Conservation (phyloP, 1,139 yeast genomes). For the Wickerhamomyces sp. region DNA sequence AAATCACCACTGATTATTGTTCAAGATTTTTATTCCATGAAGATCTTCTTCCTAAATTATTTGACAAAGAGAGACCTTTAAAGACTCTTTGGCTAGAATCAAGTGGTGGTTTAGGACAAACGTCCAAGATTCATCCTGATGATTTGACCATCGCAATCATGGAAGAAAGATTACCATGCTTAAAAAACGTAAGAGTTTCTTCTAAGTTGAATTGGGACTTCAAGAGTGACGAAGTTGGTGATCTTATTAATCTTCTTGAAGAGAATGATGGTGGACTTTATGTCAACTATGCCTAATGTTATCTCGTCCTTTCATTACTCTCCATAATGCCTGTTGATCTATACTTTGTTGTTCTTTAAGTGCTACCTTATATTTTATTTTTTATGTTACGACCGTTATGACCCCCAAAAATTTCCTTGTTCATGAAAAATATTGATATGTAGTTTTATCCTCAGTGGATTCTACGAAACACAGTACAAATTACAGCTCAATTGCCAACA, state of each 20-base stretch:
- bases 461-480: too few species aligned
- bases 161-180: constrained; percentile 68
- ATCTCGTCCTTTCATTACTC: too few species aligned
- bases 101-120: constrained; percentile 84
- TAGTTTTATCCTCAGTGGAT: too few species aligned
- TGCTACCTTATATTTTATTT: not conserved
- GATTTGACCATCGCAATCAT: constrained; percentile 81
- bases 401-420: too few species aligned
- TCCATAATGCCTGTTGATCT: too few species aligned
- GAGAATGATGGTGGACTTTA: constrained; percentile 35
- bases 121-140: constrained; percentile 77
- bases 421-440: too few species aligned
- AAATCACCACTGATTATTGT: constrained; percentile 78
- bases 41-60: constrained; percentile 39
- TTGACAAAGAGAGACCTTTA: constrained; percentile 40
- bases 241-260: constrained; percentile 43
- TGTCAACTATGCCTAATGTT: constrained; percentile 22
- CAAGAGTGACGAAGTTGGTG: constrained; percentile 61
- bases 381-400: constrained; percentile 4
- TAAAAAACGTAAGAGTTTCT: constrained; percentile 62
- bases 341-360: not conserved
- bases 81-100: constrained; percentile 67
- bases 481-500: too few species aligned
- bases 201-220: constrained; percentile 88
- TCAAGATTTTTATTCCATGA: constrained; percentile 63